Percentiles rank a stretch among this genome's conserved stretches.
phyloP scores from a whole-genome alignment of 2,329 filamentous ascomycete species.

The Camillea tinctor region DNA sequence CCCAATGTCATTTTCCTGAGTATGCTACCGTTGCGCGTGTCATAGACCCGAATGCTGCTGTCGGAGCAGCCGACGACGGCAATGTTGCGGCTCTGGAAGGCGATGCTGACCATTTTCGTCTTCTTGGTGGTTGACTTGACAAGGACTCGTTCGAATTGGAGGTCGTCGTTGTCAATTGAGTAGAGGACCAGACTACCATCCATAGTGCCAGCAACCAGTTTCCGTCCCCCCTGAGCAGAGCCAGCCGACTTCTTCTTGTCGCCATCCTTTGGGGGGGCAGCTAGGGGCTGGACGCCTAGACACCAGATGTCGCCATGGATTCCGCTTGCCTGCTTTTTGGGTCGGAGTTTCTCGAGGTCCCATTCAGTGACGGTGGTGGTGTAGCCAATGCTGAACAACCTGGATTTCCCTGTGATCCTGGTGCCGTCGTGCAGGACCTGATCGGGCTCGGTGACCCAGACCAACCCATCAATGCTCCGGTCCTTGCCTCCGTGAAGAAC shows the following conservation, averaged over 20 bases:
- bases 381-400: conserved; percentile 95
- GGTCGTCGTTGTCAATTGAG: conserved; percentile 78
- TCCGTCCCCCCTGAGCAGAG: conserved; percentile 42
- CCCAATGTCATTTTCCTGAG: conserved; percentile 84
- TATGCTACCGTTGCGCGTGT: conserved; percentile 74
- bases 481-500: conserved; percentile 81
- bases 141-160: conserved; percentile 76
- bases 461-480: conserved; percentile 83
- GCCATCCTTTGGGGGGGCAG: conserved; percentile 24
- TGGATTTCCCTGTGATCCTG: conserved; percentile 66
- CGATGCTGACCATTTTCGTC: conserved; percentile 84
- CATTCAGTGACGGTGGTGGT: conserved; percentile 92
- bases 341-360: conserved; percentile 78
- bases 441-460: conserved; percentile 85
- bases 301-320: conserved; percentile 98
- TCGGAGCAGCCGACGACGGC: conserved; percentile 94
- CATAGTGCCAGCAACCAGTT: conserved; percentile 82
- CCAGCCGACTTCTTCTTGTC: conserved; percentile 23
- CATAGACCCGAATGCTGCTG: conserved; percentile 85
- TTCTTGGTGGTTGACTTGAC: conserved; percentile 77
- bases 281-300: conserved; percentile 75
- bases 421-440: conserved; percentile 64
- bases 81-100: conserved; percentile 80
- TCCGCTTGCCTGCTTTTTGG: conserved; percentile 79
- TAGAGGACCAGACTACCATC: conserved; percentile 88